phyloP scores from a whole-genome alignment of 805 yeast genomes.

The Naumovozyma dairenensis region DNA sequence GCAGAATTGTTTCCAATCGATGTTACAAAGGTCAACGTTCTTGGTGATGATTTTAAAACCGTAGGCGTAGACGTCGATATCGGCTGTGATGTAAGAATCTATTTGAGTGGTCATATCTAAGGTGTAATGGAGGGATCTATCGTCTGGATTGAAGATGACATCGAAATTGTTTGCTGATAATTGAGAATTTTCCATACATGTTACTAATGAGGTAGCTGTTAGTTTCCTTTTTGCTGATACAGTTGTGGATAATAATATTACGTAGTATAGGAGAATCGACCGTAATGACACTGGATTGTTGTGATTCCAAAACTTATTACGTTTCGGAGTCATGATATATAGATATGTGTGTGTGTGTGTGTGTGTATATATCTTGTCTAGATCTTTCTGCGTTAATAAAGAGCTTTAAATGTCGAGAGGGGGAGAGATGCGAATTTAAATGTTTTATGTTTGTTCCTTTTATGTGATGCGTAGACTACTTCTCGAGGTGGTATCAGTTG shows the following conservation, averaged over 20 bases:
- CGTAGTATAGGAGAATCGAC: no score
- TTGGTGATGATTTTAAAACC: conserved; percentile 65
- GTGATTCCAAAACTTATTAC: no score
- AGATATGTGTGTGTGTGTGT: no score
- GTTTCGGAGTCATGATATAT: no score
- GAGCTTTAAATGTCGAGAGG: no score
- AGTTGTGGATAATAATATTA: not conserved
- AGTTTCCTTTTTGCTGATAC: conserved; percentile 29
- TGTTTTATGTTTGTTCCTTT: no score
- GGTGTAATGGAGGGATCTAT: conserved; percentile 55
- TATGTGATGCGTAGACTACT: no score
- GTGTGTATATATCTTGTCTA: no score
- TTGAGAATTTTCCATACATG: conserved; percentile 73
- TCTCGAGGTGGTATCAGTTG: no score
- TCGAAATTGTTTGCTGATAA: conserved; percentile 66
- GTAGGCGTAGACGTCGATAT: conserved; percentile 74
- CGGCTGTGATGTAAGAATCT: conserved; percentile 57
- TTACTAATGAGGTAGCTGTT: conserved; percentile 67
- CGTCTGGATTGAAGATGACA: conserved; percentile 68
- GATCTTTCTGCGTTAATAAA: no score
- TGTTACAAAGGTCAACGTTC: conserved; percentile 50
- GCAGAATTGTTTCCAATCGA: conserved; percentile 79
- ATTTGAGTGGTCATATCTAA: conserved; percentile 63
- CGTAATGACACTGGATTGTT: no score
- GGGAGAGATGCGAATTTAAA: no score